phyloP scores from a whole-genome alignment of 306 rosid species.

The Dryas octopetala region DNA sequence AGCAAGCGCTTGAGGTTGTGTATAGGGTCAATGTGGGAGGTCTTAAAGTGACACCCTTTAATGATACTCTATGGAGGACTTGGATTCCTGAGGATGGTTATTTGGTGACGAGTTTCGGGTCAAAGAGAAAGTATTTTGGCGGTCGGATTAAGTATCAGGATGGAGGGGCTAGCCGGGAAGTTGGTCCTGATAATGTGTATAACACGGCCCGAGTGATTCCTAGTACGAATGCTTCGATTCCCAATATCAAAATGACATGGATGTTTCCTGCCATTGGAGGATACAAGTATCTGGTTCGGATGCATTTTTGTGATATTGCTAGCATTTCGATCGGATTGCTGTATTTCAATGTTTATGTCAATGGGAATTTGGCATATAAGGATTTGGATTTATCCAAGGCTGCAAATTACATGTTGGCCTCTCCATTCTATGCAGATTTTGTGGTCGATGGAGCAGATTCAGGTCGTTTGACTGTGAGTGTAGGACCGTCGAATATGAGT shows the following conservation, averaged over 20 bases:
- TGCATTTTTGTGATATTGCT: constrained; percentile 94
- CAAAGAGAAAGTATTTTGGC: constrained; percentile 55
- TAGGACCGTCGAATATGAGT: constrained; percentile 67
- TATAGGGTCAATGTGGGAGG: constrained; percentile 85
- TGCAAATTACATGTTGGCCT: constrained; percentile 46
- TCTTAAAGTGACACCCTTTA: constrained; percentile 84
- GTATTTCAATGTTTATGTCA: constrained; percentile 79
- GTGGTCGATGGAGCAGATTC: constrained; percentile 54
- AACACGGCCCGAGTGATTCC: constrained; percentile 73
- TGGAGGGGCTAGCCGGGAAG: constrained; percentile 87
- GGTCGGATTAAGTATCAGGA: constrained; percentile 66
- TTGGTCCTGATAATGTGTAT: constrained; percentile 87
- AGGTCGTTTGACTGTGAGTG: constrained; percentile 41
- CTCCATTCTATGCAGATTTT: constrained; percentile 69
- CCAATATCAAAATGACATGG: constrained; percentile 76
- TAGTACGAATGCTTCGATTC: constrained; percentile 59
- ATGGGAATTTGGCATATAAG: constrained; percentile 51
- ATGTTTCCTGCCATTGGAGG: constrained; percentile 55
- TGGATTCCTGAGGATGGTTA: constrained; percentile 78
- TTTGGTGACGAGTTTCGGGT: constrained; percentile 43
- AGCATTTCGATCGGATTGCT: constrained; percentile 65
- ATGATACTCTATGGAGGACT: constrained; percentile 88
- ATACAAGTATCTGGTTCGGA: constrained; percentile 57
- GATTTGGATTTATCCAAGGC: constrained; percentile 66
- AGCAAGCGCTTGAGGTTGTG: constrained; percentile 69